Base-by-base conservation (phyloP, 345 rosid genomes). In the Sonneratia caseolaris region DNA sequence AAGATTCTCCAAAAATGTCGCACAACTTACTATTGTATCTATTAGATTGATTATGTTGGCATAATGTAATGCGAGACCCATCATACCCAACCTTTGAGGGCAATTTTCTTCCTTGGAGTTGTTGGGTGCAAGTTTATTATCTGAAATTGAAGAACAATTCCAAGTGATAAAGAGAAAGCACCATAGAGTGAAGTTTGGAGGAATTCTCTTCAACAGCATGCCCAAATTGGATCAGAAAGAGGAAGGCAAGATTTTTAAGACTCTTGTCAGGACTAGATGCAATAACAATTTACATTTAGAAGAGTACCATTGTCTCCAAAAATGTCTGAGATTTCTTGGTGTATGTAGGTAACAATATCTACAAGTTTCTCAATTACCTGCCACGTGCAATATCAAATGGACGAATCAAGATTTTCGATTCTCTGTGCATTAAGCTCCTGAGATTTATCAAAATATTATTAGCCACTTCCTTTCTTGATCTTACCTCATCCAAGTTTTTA, bases 51-150 rank as follows among this genome's bases (percentile, higher is more conserved):
- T 85, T 67, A 94, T 49, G 78, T 92, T 90, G 79, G 98, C 98
- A 68, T 94, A 91, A 78, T 94, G 98, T 80, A 91, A 79, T 51
- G 98, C 88, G 73, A 94, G 97, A 74, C 97, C 97, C 37, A 87
- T 91, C 73, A 68, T 78, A 57, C 98, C 98, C 72, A 94, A 82
- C 68, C 84, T 84, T 70, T 80, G 85, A 65, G 78, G 76, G 66
- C 72, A 72, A 59, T 68, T 66, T 6, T 69, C 67, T 40, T 76
- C 84, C 76, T 75, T 70, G 32, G 77, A 35, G 19, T 70, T 59
- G 59, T 79, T 74, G 21, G 6, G 5, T 51, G 71, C 79, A 68
- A 70, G 47, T 71, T 72, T 75, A 47, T 12, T 51, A 67, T 82
- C 84, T 88, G 81, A 67, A 36, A 51, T 21, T 1, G 35, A 57